These are phyloP conservation scores for Blastomyces emzantsi DNA, from an alignment of 2,329 filamentous ascomycete species.

Conservation along the genomic window DNA sequence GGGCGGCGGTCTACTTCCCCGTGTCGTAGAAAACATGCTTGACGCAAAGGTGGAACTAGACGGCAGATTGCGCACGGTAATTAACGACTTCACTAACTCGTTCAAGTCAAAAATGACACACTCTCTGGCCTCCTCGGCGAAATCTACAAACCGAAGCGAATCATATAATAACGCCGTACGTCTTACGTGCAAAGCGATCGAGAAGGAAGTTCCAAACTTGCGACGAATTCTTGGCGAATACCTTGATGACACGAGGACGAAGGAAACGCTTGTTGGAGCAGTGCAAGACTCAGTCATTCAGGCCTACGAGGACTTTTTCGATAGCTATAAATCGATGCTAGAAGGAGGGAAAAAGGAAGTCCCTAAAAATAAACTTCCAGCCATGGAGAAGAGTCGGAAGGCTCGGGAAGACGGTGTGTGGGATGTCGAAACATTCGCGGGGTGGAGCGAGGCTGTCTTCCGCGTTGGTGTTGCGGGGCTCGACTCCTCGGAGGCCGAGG, in stretches of 20 bases:
- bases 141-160: conserved; percentile 9
- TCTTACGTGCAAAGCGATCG: conserved; percentile 36
- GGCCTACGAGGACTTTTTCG: conserved; percentile 57
- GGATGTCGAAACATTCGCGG: conserved; percentile 56
- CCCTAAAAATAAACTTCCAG: conserved; percentile 24
- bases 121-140: conserved; percentile 17
- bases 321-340: conserved; percentile 40
- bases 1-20: conserved; percentile 50
- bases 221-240: conserved; percentile 52
- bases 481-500: conserved; percentile 17
- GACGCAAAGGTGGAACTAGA: conserved; percentile 62
- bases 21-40: conserved; percentile 62
- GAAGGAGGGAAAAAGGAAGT: conserved; percentile 23
- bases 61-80: conserved; percentile 51
- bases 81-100: conserved; percentile 56
- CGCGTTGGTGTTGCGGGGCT: conserved; percentile 41
- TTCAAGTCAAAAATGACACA: conserved; percentile 51
- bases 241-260: conserved; percentile 54
- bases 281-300: conserved; percentile 56
- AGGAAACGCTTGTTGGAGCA: conserved; percentile 57
- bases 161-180: conserved; percentile 8
- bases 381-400: conserved; percentile 46
- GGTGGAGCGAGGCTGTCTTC: conserved; percentile 54
- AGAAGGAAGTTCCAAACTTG: conserved; percentile 50
- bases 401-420: conserved; percentile 53